These are phyloP conservation scores for Penicillium sp. DNA, from an alignment of 2,329 filamentous ascomycete genomes.

Conservation along the genomic window DNA sequence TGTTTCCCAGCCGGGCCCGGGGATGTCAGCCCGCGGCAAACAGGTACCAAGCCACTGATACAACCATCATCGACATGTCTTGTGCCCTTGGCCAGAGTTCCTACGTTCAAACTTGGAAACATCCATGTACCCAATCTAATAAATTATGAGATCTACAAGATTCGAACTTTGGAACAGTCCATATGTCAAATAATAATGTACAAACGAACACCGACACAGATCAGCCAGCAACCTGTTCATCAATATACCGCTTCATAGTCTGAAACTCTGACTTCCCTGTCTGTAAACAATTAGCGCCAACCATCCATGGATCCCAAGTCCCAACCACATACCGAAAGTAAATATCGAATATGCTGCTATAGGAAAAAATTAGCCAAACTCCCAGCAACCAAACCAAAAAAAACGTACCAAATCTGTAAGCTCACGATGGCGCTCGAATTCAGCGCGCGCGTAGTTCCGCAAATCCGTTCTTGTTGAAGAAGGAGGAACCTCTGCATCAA, in stretches of 20 bases:
- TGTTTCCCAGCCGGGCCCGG: too few species aligned
- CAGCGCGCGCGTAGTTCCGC: conserved; percentile 44
- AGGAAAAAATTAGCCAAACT: neutral
- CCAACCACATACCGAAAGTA: conserved; percentile 39
- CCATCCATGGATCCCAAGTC: neutral
- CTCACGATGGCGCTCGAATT: conserved; percentile 47
- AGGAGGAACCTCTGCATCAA: conserved; percentile 39
- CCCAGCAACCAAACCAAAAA: neutral
- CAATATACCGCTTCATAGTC: conserved; percentile 49
- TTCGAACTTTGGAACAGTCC: too few species aligned
- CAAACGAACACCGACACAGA: neutral
- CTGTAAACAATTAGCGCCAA: conserved; percentile 22
- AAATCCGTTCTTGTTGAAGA: conserved; percentile 45
- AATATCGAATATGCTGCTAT: conserved; percentile 48
- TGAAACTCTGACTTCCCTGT: conserved; percentile 52
- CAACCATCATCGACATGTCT: neutral
- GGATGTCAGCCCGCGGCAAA: neutral
- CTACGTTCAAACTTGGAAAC: too few species aligned
- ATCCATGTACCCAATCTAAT: too few species aligned
- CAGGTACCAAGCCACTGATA: neutral
- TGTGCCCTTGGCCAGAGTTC: too few species aligned
- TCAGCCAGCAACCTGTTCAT: conserved; percentile 42
- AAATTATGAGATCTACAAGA: neutral
- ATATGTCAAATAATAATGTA: too few species aligned
- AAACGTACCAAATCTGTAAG: conserved; percentile 45